phyloP scores from a whole-genome alignment of 805 yeast species.

The Metschnikowia cubensis region DNA sequence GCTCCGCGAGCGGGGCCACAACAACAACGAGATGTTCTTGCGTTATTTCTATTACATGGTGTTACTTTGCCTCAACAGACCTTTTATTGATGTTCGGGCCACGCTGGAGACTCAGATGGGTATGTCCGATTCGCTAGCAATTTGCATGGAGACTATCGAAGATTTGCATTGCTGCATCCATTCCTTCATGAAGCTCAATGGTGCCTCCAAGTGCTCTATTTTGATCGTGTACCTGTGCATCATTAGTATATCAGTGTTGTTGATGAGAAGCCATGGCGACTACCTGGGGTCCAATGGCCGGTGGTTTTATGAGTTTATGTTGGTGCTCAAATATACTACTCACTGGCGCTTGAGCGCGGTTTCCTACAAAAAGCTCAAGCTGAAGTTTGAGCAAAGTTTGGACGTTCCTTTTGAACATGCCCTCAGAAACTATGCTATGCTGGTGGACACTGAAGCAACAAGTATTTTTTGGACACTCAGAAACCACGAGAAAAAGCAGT shows the following conservation, averaged over 20 bases:
- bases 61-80: constrained; percentile 13
- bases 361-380: constrained; percentile 8
- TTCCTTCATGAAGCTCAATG: constrained; percentile 10
- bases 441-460: not conserved
- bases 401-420: constrained; percentile 8
- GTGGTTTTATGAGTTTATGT: constrained; percentile 13
- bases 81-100: constrained; percentile 9
- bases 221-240: constrained; percentile 14
- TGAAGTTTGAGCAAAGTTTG: constrained; percentile 5
- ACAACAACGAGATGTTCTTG: constrained; percentile 11
- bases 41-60: constrained; percentile 15
- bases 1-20: constrained; percentile 6
- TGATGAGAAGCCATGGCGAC: constrained; percentile 1
- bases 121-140: not conserved
- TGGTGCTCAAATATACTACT: constrained; percentile 7
- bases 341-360: constrained; percentile 11
- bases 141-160: constrained; percentile 8
- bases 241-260: constrained; percentile 9
- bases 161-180: constrained; percentile 9
- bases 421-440: not conserved
- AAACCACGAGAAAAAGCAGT: not conserved
- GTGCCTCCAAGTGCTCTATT: constrained; percentile 9
- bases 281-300: not conserved
- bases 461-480: not conserved
- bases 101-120: not conserved